Evolutionary conservation across 495 filamentous ascomycete species (phyloP).

Genomic region (Xylaria palmicola): DNA sequence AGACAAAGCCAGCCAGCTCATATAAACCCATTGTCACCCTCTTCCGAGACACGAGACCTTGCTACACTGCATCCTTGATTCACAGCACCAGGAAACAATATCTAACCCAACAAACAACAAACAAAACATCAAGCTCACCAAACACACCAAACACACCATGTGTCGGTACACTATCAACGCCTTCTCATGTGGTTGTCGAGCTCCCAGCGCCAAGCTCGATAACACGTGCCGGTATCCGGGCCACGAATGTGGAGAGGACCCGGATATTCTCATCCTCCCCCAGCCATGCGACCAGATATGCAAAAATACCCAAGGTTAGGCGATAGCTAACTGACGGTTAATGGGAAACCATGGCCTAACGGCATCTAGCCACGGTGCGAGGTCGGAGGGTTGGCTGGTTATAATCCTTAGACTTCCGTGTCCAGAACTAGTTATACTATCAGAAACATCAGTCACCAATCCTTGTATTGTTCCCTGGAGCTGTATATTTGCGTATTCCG

Average conservation of each 20-base stretch:
- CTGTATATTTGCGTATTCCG: too few relatives aligned
- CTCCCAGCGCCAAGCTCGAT: slow-evolving; percentile 10
- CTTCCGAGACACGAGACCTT: too few relatives aligned
- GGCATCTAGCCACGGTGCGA: too few relatives aligned
- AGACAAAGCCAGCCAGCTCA: too few relatives aligned
- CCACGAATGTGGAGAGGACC: slow-evolving; percentile 11
- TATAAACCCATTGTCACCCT: too few relatives aligned
- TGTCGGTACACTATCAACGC: slow-evolving; percentile 22
- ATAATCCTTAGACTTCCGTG: too few relatives aligned
- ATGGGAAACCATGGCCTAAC: too few relatives aligned
- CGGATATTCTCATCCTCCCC: slow-evolving; percentile 20
- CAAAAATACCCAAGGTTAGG: slow-evolving; percentile 19
- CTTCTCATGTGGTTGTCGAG: slow-evolving; percentile 22
- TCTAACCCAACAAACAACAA: not conserved
- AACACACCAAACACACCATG: slow-evolving; percentile 2
- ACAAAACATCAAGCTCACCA: not conserved
- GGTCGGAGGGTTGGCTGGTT: too few relatives aligned
- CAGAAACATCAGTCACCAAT: too few relatives aligned
- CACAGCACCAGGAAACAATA: not conserved
- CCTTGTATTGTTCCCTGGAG: too few relatives aligned
- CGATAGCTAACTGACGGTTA: not conserved
- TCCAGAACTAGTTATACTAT: too few relatives aligned
- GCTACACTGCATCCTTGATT: too few relatives aligned
- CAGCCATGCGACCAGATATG: slow-evolving; percentile 21
- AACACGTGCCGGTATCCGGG: slow-evolving; percentile 14